Evolutionary conservation across 2,329 filamentous ascomycete species (phyloP), one percentile per base, ranked within the genome.

Genomic region (Cladophialophora bantiana): DNA sequence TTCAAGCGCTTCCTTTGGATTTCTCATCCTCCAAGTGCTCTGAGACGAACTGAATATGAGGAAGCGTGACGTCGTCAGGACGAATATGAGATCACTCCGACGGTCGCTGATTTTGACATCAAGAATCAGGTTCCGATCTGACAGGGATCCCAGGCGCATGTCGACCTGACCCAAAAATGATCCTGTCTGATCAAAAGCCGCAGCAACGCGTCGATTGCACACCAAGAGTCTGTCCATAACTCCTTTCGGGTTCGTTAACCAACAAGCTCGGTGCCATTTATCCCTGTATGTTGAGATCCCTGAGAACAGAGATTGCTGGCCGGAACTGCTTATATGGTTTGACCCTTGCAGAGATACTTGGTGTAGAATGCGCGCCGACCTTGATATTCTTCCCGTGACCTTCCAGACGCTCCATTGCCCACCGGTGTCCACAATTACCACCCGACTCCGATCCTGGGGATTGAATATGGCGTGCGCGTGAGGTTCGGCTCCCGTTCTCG

Each of bases 401-500:
- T 79, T 78, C 82, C 77, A 81, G 45, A 88, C 74, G 61, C 78
- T 83, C 87, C 87, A 89, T 45, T 77, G 77, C 1, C 85, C 85
- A 35, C 75, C 71, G 53, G 80, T 79, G 73, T 89, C 85, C 20
- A 88, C 75, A 13, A 88, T 77, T 1, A 80, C 86, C 65, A 89
- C 74, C 71, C 87, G 84, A n/a, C 80, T 80, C 64, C 83, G 80
- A 73, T 85, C 85, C 78, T 83, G 85, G 3, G 86, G 86, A 71
- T 89, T 88, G 75, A 89, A 89, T 6, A 81, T 74, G 10, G 89
- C 79, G 75, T 88, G 82, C 1, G 82, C 82, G 74, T 87, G 85
- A 3, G 81, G 70, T 35, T 74, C 73, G 0, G 79, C 82, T 10
- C 82, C 83, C 1, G 82, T 85, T 32, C 80, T 73, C 1, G 76